Base-by-base conservation (phyloP, 2,329 filamentous ascomycete species). In the Hawksworthiomyces lignivorus region DNA sequence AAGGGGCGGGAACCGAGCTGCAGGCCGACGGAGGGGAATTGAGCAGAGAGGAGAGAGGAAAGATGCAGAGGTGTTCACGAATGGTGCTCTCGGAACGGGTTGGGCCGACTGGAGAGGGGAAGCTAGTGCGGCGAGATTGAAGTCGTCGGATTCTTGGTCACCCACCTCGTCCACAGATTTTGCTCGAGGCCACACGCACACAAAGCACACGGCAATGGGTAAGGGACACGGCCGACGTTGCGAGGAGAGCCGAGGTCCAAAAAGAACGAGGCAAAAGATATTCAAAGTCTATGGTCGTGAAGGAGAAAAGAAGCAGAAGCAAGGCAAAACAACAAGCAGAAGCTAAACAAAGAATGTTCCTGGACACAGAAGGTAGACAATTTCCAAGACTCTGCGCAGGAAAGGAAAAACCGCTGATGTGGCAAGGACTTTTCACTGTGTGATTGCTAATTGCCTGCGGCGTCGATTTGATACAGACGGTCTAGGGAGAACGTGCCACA, bases 391-490 rank as follows among this genome's bases (percentile, higher is more conserved):
- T 12, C 7, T 20, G 31, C 18, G 39, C 20, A 37, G 34, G 34
- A 12, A 37, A 27, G 26, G 21, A 37, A 38, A 43, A 33, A 12
- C 31, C 41, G 35, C 22, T 39, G 41, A 39, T 43, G 41, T 43
- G 41, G 41, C 41, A 39, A 43, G 35, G 41, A 28, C 35, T 34
- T 39, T 9, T 35, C 12, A 28, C 21, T 42, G 34, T 27, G 21
- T 43, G 41, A 43, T 43, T 43, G 41, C 41, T 41, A 45, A 45
- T 45, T 32, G 34, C 43, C 38, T 34, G 33, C 24, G 28, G 24
- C 39, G 10, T 26, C 21, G 36, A 26, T 37, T 37, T 41, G 43
- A 34, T 41, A 41, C 28, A 37, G 30, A 21, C 14, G n/a, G 15
- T 3, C 8, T 17, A 21, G 15, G 7, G 15, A n/a, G 7, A 28